Conservation (phyloP, 441 rosid genomes). For the Isatis lusitanica region DNA sequence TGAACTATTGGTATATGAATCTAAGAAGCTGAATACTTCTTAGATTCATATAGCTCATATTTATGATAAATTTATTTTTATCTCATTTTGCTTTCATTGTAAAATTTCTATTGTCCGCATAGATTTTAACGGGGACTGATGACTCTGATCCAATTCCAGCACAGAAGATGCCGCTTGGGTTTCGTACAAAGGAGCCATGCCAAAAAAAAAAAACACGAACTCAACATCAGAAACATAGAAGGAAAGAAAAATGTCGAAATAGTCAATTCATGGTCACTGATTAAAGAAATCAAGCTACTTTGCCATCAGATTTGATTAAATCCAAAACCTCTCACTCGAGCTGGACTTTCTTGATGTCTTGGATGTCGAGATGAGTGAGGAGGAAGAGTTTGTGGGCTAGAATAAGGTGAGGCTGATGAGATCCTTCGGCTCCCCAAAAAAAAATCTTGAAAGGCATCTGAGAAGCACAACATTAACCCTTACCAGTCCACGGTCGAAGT, state of each 20-base stretch:
- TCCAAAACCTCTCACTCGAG: constrained; percentile 84
- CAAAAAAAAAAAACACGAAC: constrained; percentile 17
- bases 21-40: not conserved
- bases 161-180: constrained; percentile 70
- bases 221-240: not conserved
- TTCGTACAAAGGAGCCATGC: constrained; percentile 90
- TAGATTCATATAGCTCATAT: not conserved
- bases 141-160: constrained; percentile 67
- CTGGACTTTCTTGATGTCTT: constrained; percentile 86
- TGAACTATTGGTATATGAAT: not conserved
- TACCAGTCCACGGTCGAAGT: no score
- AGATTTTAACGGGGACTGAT: constrained; percentile 43
- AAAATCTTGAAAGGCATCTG: constrained; percentile 22
- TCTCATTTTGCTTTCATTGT: no score
- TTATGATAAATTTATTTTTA: no score
- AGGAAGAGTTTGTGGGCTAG: constrained; percentile 86
- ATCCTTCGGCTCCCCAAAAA: constrained; percentile 54
- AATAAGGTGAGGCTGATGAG: constrained; percentile 82
- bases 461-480: not conserved
- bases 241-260: not conserved
- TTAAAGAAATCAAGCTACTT: constrained; percentile 1
- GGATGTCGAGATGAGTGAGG: constrained; percentile 72
- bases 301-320: constrained; percentile 73
- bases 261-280: not conserved
- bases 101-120: constrained; percentile 60